Percentiles rank a stretch among this genome's conserved stretches.
phyloP scores from a whole-genome alignment of 345 rosid genomes.

The Populus davidiana region DNA sequence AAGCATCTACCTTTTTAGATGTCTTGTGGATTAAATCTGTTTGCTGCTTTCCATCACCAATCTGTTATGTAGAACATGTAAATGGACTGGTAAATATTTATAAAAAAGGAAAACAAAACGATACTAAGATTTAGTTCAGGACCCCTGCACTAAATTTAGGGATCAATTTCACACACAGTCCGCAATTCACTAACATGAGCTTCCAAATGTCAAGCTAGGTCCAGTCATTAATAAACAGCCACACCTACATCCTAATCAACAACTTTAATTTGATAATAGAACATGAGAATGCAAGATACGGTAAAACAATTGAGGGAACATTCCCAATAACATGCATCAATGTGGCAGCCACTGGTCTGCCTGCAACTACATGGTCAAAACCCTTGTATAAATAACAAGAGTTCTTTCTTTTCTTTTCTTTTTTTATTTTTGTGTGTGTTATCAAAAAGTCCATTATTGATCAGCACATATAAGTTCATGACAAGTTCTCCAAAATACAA shows the following conservation, averaged over 20 bases:
- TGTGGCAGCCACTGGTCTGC: not conserved
- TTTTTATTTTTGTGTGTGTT: too few species aligned
- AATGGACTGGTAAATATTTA: not conserved
- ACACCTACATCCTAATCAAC: not conserved
- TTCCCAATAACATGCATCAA: not conserved
- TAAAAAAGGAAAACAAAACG: not conserved
- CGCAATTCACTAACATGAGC: not conserved
- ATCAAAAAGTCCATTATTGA: not conserved
- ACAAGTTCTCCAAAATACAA: not conserved
- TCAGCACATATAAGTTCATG: constrained; percentile 2
- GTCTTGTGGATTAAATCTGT: constrained; percentile 69
- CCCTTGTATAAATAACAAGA: not conserved
- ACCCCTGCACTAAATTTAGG: not conserved
- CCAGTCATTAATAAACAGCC: not conserved
- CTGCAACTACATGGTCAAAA: not conserved
- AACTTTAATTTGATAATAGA: not conserved
- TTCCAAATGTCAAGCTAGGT: not conserved
- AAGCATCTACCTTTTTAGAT: constrained; percentile 59
- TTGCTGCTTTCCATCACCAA: constrained; percentile 54
- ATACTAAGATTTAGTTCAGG: not conserved
- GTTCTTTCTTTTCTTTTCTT: not conserved
- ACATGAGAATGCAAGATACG: not conserved
- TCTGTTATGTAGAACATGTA: constrained; percentile 40
- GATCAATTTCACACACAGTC: not conserved
- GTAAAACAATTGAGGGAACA: not conserved